Evolutionary conservation across 2,329 filamentous ascomycete genomes (phyloP), one percentile per base, ranked within the genome.

Genomic region (Fusarium sp.): DNA sequence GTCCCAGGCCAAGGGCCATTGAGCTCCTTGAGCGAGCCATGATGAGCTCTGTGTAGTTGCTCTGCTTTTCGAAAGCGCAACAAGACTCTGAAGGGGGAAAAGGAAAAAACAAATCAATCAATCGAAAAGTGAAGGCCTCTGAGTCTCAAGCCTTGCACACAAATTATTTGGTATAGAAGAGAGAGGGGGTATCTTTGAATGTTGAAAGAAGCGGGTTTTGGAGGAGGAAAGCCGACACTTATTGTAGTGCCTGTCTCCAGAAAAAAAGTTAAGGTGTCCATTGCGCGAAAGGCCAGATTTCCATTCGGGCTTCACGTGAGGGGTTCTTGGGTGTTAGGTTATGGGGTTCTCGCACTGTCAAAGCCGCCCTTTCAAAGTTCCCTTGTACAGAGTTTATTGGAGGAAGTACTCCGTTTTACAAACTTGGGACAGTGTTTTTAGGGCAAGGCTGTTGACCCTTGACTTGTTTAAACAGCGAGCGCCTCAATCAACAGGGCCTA

Each of bases 1-100:
- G 84, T 88, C 93, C 94, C 87, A 98, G 86, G 90, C 91, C 85
- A 85, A 94, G 80, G 87, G 89, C 87, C 88, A 91, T 85, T 83
- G 88, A 86, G 85, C 88, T 86, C 85, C 87, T 83, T 79, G 89
- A 90, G 77, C 82, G 81, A 82, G 84, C 83, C 84, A 86, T 86
- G 73, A 76, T 77, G 76, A 71, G 68, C 63, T 64, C 59, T 70
- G 46, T 62, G 58, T 53, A 66, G 54, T 62, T 73, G 70, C 64
- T 69, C 42, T 63, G 33, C 59, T 58, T 57, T 59, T 57, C 48
- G 63, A 63, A 64, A 57, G 54, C 58, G 71, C 61, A 69, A 70
- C 55, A 60, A 68, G 66, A 57, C 61, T 74, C 65, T 60, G 57
- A 59, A 63, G 46, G 59, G n/a, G 53, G 63, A 64, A 65, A 62